Conservation (phyloP, 1,139 yeast genomes). For the Debaryomyces fabryi region DNA sequence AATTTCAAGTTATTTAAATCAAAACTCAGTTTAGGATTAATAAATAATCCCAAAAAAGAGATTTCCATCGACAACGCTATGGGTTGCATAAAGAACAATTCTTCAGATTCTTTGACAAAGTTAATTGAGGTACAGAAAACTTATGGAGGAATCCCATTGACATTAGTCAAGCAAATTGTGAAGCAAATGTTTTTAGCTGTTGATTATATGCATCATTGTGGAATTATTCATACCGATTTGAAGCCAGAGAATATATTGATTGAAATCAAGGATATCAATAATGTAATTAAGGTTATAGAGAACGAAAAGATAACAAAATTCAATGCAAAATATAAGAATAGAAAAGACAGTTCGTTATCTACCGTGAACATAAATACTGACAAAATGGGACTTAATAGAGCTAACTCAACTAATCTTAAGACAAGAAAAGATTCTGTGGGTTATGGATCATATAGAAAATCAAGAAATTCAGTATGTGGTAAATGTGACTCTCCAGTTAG, state of each 20-base stretch:
- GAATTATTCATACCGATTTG: slow-evolving; percentile 47
- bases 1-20: slow-evolving; percentile 27
- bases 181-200: slow-evolving; percentile 42
- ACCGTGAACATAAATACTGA: not conserved
- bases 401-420: slow-evolving; percentile 3
- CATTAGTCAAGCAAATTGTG: slow-evolving; percentile 39
- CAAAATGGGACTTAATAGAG: not conserved
- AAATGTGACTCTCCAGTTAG: slow-evolving; percentile 30
- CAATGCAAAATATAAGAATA: slow-evolving; percentile 8
- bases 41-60: slow-evolving; percentile 1
- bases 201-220: slow-evolving; percentile 46
- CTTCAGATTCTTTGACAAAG: slow-evolving; percentile 17
- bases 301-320: slow-evolving; percentile 28
- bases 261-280: slow-evolving; percentile 42
- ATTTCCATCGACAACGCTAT: not conserved
- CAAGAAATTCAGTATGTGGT: slow-evolving; percentile 25
- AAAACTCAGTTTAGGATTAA: slow-evolving; percentile 29
- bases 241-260: slow-evolving; percentile 49
- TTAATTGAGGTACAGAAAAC: slow-evolving; percentile 17
- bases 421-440: slow-evolving; percentile 4
- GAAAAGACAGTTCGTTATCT: slow-evolving; percentile 6
- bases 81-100: not conserved
- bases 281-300: slow-evolving; percentile 36
- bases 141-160: slow-evolving; percentile 40
- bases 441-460: slow-evolving; percentile 22